phyloP scores from a whole-genome alignment of 495 filamentous ascomycete genomes.

The Melanomma pulvis-pyrius region DNA sequence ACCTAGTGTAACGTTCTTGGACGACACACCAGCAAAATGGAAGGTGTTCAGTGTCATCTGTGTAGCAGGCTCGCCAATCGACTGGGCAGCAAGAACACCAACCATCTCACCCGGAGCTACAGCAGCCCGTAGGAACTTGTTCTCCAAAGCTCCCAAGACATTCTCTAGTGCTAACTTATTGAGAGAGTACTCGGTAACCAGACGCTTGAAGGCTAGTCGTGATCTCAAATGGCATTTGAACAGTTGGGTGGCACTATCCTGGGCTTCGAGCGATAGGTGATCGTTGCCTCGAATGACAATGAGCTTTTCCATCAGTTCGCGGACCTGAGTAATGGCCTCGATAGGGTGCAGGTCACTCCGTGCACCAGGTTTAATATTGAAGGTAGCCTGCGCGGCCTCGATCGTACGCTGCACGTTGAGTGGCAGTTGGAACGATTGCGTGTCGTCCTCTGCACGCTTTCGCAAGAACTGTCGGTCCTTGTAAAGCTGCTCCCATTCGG shows the following conservation, averaged over 20 bases:
- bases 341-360: slow-evolving; percentile 90
- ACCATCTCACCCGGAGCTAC: slow-evolving; percentile 98
- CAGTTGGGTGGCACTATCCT: slow-evolving; percentile 80
- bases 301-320: slow-evolving; percentile 72
- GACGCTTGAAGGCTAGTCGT: slow-evolving; percentile 84
- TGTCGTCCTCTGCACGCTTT: slow-evolving; percentile 57
- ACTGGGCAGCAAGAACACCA: slow-evolving; percentile 94
- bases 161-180: slow-evolving; percentile 93
- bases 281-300: slow-evolving; percentile 85
- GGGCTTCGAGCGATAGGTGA: slow-evolving; percentile 77
- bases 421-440: slow-evolving; percentile 84
- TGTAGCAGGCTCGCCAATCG: slow-evolving; percentile 96
- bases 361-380: slow-evolving; percentile 80
- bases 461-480: slow-evolving; percentile 77
- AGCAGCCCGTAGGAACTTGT: slow-evolving; percentile 74
- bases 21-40: slow-evolving; percentile 99
- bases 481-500: slow-evolving; percentile 80
- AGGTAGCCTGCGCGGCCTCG: slow-evolving; percentile 82
- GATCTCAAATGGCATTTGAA: slow-evolving; percentile 92
- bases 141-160: slow-evolving; percentile 88
- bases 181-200: slow-evolving; percentile 79
- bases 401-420: slow-evolving; percentile 91
- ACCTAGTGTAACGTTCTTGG: slow-evolving; percentile 99
- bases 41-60: slow-evolving; percentile 99
- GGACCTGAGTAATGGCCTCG: slow-evolving; percentile 82